Base-by-base conservation (phyloP, 345 rosid species). In the Conringia planisiliqua region DNA sequence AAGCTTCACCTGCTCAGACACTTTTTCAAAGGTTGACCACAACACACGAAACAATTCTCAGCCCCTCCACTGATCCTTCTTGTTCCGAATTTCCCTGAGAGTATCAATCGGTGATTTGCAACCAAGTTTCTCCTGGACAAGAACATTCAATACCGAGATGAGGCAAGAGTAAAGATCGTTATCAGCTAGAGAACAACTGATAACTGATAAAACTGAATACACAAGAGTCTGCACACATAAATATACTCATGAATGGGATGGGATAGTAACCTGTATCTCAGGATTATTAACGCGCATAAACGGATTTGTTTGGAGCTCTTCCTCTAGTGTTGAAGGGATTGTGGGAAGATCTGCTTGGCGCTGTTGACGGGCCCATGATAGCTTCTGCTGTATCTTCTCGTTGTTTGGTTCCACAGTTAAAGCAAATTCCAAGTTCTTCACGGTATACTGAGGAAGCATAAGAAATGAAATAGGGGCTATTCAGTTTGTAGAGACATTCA, bases 391-490 rank as follows among this genome's bases (percentile, higher is more conserved):
- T 79, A 84, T 81, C 79, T 87, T 87, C 33, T 30, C 84, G 43
- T 87, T 94, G 62, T 85, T 82, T 74, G 93, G 96, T 60, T 94
- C 99, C 13, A 90, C 89, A 20, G 93, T 84, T 22, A 69, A 55
- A 18, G 92, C 97, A 73, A 94, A 94, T 75, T 85, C 89, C 88
- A 94, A 78, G 90, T 91, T 94, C 88, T 91, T 92, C 78, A 88
- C 85, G 0, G 98, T 90, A 81, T 91, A 94, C 98, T 91, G 80
- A 54, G 86, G 46, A 72, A 78, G 66, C 40, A 9, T 39, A 80
- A 35, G 22, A 36, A 56, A 57, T 36, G 30, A 29, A 29, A 32
- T 20, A 63, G 27, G 17, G 2, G 29, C 8, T 32, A 27, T 2
- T 52, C 33, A 6, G 0, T 58, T 47, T 65, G 13, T 26, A 44